These are phyloP conservation scores for Lactarius akahatsu DNA, from an alignment of 768 basidiomycete genomes.

Conservation along the genomic window DNA sequence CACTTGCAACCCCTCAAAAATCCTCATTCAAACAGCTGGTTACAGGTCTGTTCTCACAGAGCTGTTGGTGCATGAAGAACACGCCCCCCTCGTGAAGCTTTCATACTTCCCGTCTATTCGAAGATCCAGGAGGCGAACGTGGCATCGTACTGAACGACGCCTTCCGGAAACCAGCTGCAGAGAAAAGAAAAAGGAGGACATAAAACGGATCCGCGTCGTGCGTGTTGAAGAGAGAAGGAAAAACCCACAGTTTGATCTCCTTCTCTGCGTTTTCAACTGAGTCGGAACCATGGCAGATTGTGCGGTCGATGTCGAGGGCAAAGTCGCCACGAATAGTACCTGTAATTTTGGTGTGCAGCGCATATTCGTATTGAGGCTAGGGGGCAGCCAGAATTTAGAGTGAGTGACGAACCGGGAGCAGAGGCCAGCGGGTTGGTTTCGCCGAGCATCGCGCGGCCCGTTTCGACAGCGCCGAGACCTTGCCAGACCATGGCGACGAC, in stretches of 20 bases:
- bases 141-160: constrained; percentile 66
- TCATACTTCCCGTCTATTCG: constrained; percentile 49
- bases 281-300: constrained; percentile 92
- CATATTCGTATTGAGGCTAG: background rate
- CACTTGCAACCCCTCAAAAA: too few species aligned
- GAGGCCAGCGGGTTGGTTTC: constrained; percentile 95
- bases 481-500: constrained; percentile 97
- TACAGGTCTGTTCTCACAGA: too few species aligned
- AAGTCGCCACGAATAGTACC: constrained; percentile 96
- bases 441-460: constrained; percentile 93
- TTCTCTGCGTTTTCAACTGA: constrained; percentile 87
- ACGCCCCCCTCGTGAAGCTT: background rate
- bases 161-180: constrained; percentile 89
- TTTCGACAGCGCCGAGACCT: constrained; percentile 92
- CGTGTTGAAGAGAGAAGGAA: background rate
- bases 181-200: background rate
- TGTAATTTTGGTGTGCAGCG: constrained; percentile 32
- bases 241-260: constrained; percentile 84
- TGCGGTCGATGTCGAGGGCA: constrained; percentile 91
- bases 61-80: background rate
- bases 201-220: constrained; percentile 26
- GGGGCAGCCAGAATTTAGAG: background rate
- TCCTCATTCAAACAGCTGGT: too few species aligned
- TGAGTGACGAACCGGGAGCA: constrained; percentile 60
- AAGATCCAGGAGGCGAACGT: constrained; percentile 60